Base-by-base conservation (phyloP, 2,329 filamentous ascomycete genomes). In the Didymella lethalis region DNA sequence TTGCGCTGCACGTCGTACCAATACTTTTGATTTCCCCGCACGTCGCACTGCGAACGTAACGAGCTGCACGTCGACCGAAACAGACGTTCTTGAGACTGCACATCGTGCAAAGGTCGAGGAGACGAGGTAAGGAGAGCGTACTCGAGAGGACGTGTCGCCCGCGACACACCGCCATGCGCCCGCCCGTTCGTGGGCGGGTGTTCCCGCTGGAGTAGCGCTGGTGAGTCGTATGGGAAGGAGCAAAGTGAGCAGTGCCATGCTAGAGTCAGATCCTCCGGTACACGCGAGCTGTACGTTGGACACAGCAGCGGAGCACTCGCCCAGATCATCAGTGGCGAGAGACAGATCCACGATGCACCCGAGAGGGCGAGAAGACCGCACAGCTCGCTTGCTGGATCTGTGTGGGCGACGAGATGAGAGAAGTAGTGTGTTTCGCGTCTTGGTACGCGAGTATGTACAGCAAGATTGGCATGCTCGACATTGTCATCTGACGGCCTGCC, bases 1-100 rank as follows among this genome's bases (percentile, higher is more conserved):
- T 41, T 47, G 38, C 45, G 12, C 52, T 52, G 32, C 54, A 47
- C 18, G 65, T 65, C 32, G 54, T 57, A 63, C 65, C 59, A 67
- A 67, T 67, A 67, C 26, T 59, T 57, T 16, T 32, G 43, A 47
- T 48, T 51, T 38, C 49, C 52, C 48, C 59, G 49, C 55, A 51
- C 47, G 63, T 64, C 40, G 52, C 53, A 64, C 63, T 10, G 41
- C 46, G 26, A 38, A 14, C 25, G 20, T 28, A 26, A 44, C 40
- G 50, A 29, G 43, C 52, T 65, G 60, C 63, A 55, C 4, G 10
- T 48, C 49, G 54, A 59, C 53, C 38, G 44, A 59, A 54, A n/a
- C 18, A 54, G 47, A 29, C 29, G 32, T 8, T 5, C 32, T 40
- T 54, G 56, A 59, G 46, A 59, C 56, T 51, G 26, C 25, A 16